phyloP scores from a whole-genome alignment of 139 green algal genomes.

The Trebouxia sp. region DNA sequence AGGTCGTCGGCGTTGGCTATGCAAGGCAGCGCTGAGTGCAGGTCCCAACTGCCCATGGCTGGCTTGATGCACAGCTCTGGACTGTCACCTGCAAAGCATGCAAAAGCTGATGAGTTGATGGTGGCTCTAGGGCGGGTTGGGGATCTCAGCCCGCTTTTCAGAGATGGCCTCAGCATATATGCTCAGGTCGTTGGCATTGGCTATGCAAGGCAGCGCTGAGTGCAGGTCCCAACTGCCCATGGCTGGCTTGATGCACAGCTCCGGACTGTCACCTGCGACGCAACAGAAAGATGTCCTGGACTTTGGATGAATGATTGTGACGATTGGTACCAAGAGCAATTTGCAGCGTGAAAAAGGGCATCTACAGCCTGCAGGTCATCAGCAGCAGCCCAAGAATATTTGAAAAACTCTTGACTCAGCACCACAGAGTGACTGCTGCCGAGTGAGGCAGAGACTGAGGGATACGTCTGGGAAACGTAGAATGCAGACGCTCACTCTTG shows the following conservation, averaged over 20 bases:
- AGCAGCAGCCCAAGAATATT: too few relatives aligned
- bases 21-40: conserved; percentile 42
- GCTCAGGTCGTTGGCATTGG: conserved; percentile 37
- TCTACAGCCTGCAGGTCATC: too few relatives aligned
- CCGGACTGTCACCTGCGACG: neutral
- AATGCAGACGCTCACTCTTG: too few relatives aligned
- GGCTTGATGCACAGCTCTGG: conserved; percentile 57
- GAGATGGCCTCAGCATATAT: conserved; percentile 33
- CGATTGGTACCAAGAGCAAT: too few relatives aligned
- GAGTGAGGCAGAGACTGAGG: too few relatives aligned
- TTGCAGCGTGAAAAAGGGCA: too few relatives aligned
- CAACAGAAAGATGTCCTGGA: neutral
- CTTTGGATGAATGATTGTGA: too few relatives aligned
- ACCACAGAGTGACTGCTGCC: too few relatives aligned
- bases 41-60: conserved; percentile 4
- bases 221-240: conserved; percentile 17
- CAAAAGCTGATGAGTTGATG: neutral
- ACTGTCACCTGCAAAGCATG: neutral
- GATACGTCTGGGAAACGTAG: too few relatives aligned
- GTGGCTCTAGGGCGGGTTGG: too few relatives aligned
- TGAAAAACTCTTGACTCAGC: too few relatives aligned
- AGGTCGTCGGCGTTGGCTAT: conserved; percentile 45
- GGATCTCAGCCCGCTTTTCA: conserved; percentile 24
- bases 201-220: conserved; percentile 48
- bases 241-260: conserved; percentile 57